A percentile compares a stretch with the other conserved stretches of the same genome.
Evolutionary conservation across 2,329 filamentous ascomycete genomes (phyloP).

Genomic region (Alternaria solani): DNA sequence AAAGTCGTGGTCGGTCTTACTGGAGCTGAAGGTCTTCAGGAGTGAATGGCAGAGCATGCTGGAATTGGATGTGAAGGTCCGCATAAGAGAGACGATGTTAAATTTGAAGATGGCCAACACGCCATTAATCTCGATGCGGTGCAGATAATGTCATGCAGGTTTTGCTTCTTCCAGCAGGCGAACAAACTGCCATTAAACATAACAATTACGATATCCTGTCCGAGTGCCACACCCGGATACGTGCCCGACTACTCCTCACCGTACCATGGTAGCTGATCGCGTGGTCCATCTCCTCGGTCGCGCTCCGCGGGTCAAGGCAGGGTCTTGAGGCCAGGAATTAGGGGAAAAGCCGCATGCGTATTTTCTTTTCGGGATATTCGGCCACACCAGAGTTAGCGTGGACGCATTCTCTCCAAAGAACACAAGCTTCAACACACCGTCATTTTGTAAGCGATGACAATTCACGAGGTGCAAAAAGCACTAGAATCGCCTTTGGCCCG

Average conservation of each 20-base stretch:
- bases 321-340: background rate
- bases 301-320: background rate
- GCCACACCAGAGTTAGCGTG: background rate
- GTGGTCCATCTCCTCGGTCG: background rate
- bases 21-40: background rate
- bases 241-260: slow-evolving; percentile 1
- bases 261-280: slow-evolving; percentile 1
- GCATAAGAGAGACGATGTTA: background rate
- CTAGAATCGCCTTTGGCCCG: background rate
- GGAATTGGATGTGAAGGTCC: background rate
- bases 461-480: background rate
- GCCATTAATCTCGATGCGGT: background rate
- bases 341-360: background rate
- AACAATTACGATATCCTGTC: background rate
- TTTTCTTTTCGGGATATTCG: background rate
- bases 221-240: background rate
- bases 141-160: slow-evolving; percentile 2
- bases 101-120: background rate
- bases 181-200: background rate
- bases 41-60: background rate
- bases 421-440: background rate
- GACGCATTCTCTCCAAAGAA: background rate
- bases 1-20: background rate
- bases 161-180: slow-evolving; percentile 1
- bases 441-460: background rate